Base-by-base conservation (phyloP, 129 eudicot species). In the Chrysanthemum seticuspe region DNA sequence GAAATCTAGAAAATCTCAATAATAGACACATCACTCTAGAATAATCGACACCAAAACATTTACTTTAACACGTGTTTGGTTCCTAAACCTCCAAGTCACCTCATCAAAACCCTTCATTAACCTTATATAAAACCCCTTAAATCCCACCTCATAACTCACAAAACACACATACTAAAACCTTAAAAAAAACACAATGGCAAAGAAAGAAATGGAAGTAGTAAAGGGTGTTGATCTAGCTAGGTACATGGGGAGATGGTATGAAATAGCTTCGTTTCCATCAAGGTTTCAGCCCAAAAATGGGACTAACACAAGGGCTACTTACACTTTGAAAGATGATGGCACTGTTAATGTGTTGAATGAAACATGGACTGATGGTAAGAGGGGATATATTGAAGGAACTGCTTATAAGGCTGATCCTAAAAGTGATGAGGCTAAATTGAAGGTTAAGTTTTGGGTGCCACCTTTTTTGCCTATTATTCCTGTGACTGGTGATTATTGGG, bases 211-310 rank as follows among this genome's bases (percentile, higher is more conserved):
- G 97, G 82, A 85, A 67, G 96, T 84, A 25, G 95, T 86, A 13
- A 89, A 84, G 67, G 90, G 92, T 2, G 13, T 93, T 13, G 97
- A 93, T 74, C 18, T 84, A 44, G 53, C 77, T 59, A 78, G 83
- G 54, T 93, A 89, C 81, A 88, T 87, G 96, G 98, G 98, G 10
- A 71, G 98, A 31, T 93, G 98, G 98, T 93, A 89, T 19, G 98
- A 93, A 72, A 87, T 93, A 11, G 98, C 97, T 21, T 85, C 97
- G 7, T 89, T 89, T 44, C 98, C 95, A 1, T 85, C 97, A 1
- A 29, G 73, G 1, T 81, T 80, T 57, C 98, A 93, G 71, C 97
- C 98, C 23, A 87, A 74, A 53, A 67, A 58, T 5, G 96, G 97
- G 14, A 67, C 18, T 6, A 85, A 90, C 71, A 93, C 98, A 3